These are phyloP conservation scores for Globisporangium lucens DNA, from an alignment of 352 stramenopile species.

Conservation along the genomic window DNA sequence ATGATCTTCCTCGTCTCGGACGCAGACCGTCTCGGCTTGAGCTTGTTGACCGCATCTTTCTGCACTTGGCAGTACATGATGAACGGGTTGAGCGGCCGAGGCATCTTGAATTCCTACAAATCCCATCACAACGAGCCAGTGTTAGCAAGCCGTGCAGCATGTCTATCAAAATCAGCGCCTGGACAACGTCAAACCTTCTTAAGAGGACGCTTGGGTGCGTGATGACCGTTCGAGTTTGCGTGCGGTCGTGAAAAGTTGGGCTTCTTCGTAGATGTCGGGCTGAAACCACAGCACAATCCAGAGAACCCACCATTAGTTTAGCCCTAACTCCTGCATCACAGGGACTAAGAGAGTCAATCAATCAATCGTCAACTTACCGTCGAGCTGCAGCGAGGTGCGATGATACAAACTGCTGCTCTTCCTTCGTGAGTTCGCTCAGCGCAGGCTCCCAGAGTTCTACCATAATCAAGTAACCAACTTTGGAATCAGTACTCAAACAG, in stretches of 20 bases:
- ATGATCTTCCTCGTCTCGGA: conserved; percentile 77
- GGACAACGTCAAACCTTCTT: conserved; percentile 18
- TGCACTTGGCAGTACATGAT: conserved; percentile 84
- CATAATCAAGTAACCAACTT: neutral
- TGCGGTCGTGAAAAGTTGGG: conserved; percentile 14
- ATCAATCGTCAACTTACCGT: conserved; percentile 24
- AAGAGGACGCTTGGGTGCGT: conserved; percentile 22
- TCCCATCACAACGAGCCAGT: neutral
- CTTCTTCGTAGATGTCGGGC: conserved; percentile 47
- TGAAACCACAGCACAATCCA: conserved; percentile 14
- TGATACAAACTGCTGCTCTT: conserved; percentile 69
- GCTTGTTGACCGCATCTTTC: conserved; percentile 54
- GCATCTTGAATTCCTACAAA: conserved; percentile 31
- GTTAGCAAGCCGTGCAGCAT: neutral
- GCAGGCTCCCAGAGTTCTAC: conserved; percentile 67
- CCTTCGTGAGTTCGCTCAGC: conserved; percentile 62
- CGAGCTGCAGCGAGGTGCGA: conserved; percentile 33
- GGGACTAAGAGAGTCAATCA: neutral
- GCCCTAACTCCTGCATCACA: neutral
- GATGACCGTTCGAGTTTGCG: conserved; percentile 20
- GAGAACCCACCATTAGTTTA: neutral
- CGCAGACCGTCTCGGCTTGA: conserved; percentile 52
- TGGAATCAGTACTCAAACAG: neutral
- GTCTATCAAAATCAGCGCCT: neutral
- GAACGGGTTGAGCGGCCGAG: conserved; percentile 75